Evolutionary conservation across 1,139 yeast species (phyloP).

Genomic region (Nakaseomyces uthaithaninus): DNA sequence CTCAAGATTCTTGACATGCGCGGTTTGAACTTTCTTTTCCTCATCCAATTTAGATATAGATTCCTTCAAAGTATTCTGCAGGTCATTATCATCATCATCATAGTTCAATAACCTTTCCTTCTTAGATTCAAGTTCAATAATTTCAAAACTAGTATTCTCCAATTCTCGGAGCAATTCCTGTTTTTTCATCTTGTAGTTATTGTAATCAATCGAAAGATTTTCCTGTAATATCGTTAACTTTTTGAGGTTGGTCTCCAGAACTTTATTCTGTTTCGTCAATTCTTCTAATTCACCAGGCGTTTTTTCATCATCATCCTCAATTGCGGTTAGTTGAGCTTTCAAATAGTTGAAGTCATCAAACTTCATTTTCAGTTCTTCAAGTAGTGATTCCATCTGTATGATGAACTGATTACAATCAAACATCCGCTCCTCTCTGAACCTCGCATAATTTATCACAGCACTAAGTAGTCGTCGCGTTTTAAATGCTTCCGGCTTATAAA

Average conservation of each 20-base stretch:
- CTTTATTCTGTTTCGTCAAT: slow-evolving; percentile 47
- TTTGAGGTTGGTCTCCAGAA: slow-evolving; percentile 56
- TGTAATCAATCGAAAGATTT: slow-evolving; percentile 54
- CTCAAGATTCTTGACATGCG: slow-evolving; percentile 39
- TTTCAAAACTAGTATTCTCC: slow-evolving; percentile 31
- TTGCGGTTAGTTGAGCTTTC: slow-evolving; percentile 35
- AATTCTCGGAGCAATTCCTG: slow-evolving; percentile 44
- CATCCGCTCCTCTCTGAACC: slow-evolving; percentile 73
- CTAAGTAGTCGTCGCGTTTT: slow-evolving; percentile 62
- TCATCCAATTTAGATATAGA: slow-evolving; percentile 48
- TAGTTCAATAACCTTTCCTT: slow-evolving; percentile 54
- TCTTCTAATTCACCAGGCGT: slow-evolving; percentile 36
- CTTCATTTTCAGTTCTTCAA: slow-evolving; percentile 37
- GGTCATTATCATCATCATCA: slow-evolving; percentile 54
- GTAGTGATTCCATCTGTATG: slow-evolving; percentile 44
- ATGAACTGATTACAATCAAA: slow-evolving; percentile 59
- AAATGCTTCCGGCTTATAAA: slow-evolving; percentile 59
- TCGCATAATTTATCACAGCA: slow-evolving; percentile 77
- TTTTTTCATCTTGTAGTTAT: slow-evolving; percentile 58
- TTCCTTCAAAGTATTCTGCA: slow-evolving; percentile 35
- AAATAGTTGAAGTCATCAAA: slow-evolving; percentile 34
- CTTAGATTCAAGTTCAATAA: slow-evolving; percentile 51
- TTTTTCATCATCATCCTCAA: slow-evolving; percentile 33
- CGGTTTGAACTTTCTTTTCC: slow-evolving; percentile 41
- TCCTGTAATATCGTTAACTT: slow-evolving; percentile 60